Base-by-base conservation (phyloP, 768 basidiomycete genomes). In the Serendipita indica region DNA sequence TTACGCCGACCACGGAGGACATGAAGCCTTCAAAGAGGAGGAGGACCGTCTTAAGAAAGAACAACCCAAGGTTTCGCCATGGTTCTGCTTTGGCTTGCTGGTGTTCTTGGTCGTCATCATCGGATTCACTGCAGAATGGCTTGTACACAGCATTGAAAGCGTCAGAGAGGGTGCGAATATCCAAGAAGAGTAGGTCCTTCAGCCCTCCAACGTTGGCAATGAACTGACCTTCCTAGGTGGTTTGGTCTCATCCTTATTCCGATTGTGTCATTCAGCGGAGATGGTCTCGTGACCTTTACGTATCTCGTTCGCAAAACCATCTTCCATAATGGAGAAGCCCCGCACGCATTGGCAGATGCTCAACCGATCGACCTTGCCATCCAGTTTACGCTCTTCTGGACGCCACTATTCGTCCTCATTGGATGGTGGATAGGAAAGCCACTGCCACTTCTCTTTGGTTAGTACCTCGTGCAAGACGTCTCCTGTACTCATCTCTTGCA, bases 371-470 rank as follows among this genome's bases (percentile, higher is more conserved):
- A 88, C 66, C 74, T 86, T 45, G 82, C 80, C 64, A 85, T 87
- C 59, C 86, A 88, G 64, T 87, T 88, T 67, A 75, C 75, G 16
- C 72, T 87, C 10, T 84, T 86, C 69, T 88, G 86, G 86, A 83
- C 82, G 78, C 85, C 86, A 0, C 74, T 86, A 63, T 66, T 86
- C 39, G 77, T 83, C 3, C 65, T 88, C 20, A 70, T 86, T 18
- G 81, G 77, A 0, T 88, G 86, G 86, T 81, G 80, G 77, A 72
- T 71, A 3, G 64, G 68, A 45, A 81, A 74, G 64, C 84, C 85
- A 0, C 69, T 87, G 67, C 71, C 73, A 7, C 68, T 87, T 25
- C 72, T 87, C 32, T 88, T 88, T 64, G 85, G 85, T 85, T 63
- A 27, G n/a, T 58, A 16, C 49, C 10, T 10, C 6, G 10, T 54